A percentile compares a stretch with the other conserved stretches of the same genome.
Conservation (phyloP, 1,284 basidiomycete genomes). For the Ustilago sp. region DNA sequence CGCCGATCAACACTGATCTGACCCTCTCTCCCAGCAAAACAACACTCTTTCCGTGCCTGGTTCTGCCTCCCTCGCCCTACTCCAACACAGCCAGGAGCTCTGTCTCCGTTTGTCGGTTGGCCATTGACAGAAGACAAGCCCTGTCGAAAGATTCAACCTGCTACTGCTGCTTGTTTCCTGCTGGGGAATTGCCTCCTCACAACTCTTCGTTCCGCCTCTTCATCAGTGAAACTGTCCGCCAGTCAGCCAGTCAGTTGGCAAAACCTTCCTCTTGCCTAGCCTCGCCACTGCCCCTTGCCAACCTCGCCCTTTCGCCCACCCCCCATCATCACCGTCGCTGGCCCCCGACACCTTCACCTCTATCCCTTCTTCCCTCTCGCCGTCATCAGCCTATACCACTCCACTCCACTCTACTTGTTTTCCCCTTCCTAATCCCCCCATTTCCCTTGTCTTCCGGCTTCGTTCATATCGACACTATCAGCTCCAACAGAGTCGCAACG, state of each 20-base stretch:
- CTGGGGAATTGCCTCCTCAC: neutral
- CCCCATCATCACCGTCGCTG: neutral
- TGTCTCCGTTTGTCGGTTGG: neutral
- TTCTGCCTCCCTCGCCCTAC: neutral
- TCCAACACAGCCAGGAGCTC: neutral
- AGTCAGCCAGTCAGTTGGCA: neutral
- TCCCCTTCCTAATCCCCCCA: constrained; percentile 5
- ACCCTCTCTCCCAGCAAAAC: neutral
- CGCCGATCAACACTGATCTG: neutral
- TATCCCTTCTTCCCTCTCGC: constrained; percentile 24
- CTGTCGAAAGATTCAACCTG: neutral
- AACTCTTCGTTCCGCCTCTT: neutral
- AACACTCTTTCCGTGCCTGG: neutral
- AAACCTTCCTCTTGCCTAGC: neutral
- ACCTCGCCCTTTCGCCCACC: neutral
- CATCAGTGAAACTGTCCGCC: neutral
- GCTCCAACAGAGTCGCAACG: constrained; percentile 2
- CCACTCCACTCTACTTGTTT: constrained; percentile 15
- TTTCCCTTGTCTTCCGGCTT: neutral
- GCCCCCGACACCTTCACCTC: constrained; percentile 3
- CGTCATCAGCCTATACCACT: constrained; percentile 13
- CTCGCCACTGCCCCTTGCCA: neutral
- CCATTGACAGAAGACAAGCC: neutral
- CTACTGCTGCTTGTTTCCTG: neutral
- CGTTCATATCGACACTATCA: neutral